Base-by-base conservation (phyloP, 228 moss, liverwort and hornwort genomes). In the Sphagnum magellanicum region DNA sequence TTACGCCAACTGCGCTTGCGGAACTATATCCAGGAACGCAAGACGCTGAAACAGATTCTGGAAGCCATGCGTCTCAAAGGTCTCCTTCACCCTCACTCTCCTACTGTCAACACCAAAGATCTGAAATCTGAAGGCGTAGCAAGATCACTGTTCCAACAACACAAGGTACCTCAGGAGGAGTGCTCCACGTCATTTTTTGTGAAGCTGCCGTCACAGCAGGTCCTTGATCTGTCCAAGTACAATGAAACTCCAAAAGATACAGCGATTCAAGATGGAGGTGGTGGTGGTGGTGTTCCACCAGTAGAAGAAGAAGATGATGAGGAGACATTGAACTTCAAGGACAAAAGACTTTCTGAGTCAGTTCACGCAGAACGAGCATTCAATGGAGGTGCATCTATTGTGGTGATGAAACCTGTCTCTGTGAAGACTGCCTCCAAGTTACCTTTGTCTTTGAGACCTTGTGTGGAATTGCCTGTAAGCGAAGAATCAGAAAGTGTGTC, bases 341-440 rank as follows among this genome's bases (percentile, higher is more conserved):
- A 32, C 32, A 32, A 32, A 32, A 32, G 32, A 32, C 32, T 32
- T 32, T 32, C 32, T 32, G 32, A 32, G 32, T 32, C 32, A 32
- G 32, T 32, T 32, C 32, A 32, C 3, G 32, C 32, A 32, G 32
- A 32, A 32, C 32, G 32, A 32, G 32, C 32, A 53, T 74, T 79
- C 53, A 69, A 76, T 64, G 86, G 70, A 13, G 88, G 88, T 67
- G 92, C 87, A 47, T 86, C 94, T 9, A 98, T 98, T 69, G 98
- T 98, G 8, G 84, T 98, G 11, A 98, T 94, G 89, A 98, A 94
- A 72, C 98, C 98, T 51, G 69, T 88, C 8, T 76, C 61, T 53
- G 75, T 63, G 12, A 81, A 74, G 32, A 63, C 77, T 76, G 47
- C 63, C 69, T 14, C 71, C 77, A 32, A 32, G 32, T 32, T 32